Conservation (phyloP, 2,329 filamentous ascomycete genomes). For the Annulohypoxylon truncatum region DNA sequence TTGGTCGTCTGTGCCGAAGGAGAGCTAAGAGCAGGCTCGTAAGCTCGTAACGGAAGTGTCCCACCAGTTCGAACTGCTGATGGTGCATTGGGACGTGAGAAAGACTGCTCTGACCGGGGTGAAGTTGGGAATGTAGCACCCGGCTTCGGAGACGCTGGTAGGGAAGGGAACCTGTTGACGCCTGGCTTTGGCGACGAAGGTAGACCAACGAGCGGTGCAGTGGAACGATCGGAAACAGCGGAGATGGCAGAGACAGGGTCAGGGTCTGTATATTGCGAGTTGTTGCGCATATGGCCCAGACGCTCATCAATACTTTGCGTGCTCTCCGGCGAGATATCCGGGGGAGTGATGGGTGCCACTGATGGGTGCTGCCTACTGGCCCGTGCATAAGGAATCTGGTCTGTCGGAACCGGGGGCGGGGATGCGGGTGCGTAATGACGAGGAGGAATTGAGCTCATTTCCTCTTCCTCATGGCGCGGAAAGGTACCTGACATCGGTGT, state of each 20-base stretch:
- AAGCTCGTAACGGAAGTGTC: conserved; percentile 69
- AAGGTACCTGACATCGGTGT: conserved; percentile 72
- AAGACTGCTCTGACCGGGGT: conserved; percentile 60
- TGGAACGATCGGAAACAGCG: conserved; percentile 63
- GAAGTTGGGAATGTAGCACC: conserved; percentile 53
- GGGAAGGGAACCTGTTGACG: conserved; percentile 51
- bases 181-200: conserved; percentile 58
- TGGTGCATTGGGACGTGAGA: conserved; percentile 62
- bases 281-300: conserved; percentile 58
- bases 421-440: conserved; percentile 68
- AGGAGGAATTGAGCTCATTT: conserved; percentile 68
- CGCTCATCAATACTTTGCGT: conserved; percentile 68
- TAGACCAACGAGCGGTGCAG: conserved; percentile 63
- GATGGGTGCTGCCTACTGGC: conserved; percentile 47
- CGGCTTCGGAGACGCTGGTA: conserved; percentile 53
- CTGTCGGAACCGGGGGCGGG: conserved; percentile 66
- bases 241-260: conserved; percentile 66
- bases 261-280: conserved; percentile 55
- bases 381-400: conserved; percentile 56
- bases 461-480: conserved; percentile 64
- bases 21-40: conserved; percentile 66
- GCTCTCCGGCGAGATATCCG: conserved; percentile 61
- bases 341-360: conserved; percentile 59
- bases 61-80: conserved; percentile 68
- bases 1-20: conserved; percentile 66